Evolutionary conservation across 805 yeast species (phyloP), one percentile per base, ranked within the genome.

Genomic region (Ogataea haglerorum): DNA sequence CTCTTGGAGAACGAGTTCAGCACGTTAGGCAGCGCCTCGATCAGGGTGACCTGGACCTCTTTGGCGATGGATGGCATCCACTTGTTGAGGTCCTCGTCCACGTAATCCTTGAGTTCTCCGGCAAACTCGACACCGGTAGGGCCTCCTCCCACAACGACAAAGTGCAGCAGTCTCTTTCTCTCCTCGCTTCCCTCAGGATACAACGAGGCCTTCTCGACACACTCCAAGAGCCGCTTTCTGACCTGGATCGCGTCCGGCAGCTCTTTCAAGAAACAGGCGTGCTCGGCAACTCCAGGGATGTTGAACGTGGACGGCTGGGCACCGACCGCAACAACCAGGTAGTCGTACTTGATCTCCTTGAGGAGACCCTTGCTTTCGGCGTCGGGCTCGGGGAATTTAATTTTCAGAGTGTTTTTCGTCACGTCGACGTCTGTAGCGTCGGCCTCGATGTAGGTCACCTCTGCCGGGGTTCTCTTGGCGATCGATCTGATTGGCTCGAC

Each of bases 121-220:
- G 79, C 79, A 39, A 72, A 72, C 54, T 74, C 79, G 43, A 74
- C 79, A 61, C 79, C 79, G 36, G 79, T 74, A 53, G 79, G 79
- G 45, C 79, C 79, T 59, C 79, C 79, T 50, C 79, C 79, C 52
- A 76, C 74, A 38, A 74, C 76, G 41, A 74, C 72, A 48, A 73
- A 67, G 24, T 74, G 67, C 52, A 74, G 65, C 49, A 74, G 66
- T 63, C 78, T 66, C 61, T 67, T 67, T 64, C 79, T 67, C 54
- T 73, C 78, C 14, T 73, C 65, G 51, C 72, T 74, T 34, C 69
- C 77, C 52, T 65, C 67, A 30, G 78, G 78, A 49, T 70, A 69
- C 46, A 73, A 64, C 53, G 72, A 67, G 38, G 79, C 78, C 48
- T 76, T 76, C 62, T 74, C 79, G 47, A 74, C 69, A 40, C 68